A percentile compares a stretch with the other conserved stretches of the same genome.
Evolutionary conservation across 1,139 yeast genomes (phyloP).

Genomic region (Protomyces lactucae-debilis): DNA sequence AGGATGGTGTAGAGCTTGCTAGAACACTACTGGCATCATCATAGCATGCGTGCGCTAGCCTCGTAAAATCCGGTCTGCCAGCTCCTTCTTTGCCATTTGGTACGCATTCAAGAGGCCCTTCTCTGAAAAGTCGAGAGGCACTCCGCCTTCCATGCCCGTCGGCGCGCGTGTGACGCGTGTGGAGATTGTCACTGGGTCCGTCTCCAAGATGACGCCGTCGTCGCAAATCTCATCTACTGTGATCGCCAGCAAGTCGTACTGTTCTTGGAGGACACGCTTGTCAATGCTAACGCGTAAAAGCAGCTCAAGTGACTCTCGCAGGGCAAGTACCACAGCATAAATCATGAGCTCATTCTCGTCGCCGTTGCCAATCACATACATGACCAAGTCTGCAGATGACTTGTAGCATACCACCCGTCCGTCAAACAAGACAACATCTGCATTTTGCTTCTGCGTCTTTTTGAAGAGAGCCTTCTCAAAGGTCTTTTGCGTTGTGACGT

Average conservation of each 20-base stretch:
- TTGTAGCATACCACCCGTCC: conserved; percentile 75
- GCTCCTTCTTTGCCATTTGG: conserved; percentile 79
- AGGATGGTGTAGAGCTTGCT: conserved; percentile 59
- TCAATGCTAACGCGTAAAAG: conserved; percentile 57
- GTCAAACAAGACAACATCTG: conserved; percentile 76
- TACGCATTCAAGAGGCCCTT: conserved; percentile 84
- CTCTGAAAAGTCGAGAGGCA: conserved; percentile 75
- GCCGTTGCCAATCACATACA: conserved; percentile 64
- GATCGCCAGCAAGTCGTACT: conserved; percentile 78
- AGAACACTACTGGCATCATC: conserved; percentile 4
- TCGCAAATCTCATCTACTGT: conserved; percentile 90
- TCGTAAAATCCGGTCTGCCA: conserved; percentile 65
- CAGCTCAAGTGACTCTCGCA: conserved; percentile 74
- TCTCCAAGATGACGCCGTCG: conserved; percentile 73
- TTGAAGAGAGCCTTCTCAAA: conserved; percentile 69
- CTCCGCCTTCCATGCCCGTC: conserved; percentile 54
- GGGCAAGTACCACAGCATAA: conserved; percentile 69
- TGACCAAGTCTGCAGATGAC: conserved; percentile 67
- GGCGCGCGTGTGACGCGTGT: conserved; percentile 87
- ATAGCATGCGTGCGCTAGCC: neutral
- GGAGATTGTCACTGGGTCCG: conserved; percentile 80
- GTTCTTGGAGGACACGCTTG: conserved; percentile 69
- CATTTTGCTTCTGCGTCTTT: conserved; percentile 73
- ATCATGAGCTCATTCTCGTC: conserved; percentile 84
- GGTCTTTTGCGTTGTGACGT: conserved; percentile 53